Percentiles rank a stretch among this genome's conserved stretches.
Evolutionary conservation across 2,329 filamentous ascomycete species (phyloP).

Genomic region (Cryphonectria japonica): DNA sequence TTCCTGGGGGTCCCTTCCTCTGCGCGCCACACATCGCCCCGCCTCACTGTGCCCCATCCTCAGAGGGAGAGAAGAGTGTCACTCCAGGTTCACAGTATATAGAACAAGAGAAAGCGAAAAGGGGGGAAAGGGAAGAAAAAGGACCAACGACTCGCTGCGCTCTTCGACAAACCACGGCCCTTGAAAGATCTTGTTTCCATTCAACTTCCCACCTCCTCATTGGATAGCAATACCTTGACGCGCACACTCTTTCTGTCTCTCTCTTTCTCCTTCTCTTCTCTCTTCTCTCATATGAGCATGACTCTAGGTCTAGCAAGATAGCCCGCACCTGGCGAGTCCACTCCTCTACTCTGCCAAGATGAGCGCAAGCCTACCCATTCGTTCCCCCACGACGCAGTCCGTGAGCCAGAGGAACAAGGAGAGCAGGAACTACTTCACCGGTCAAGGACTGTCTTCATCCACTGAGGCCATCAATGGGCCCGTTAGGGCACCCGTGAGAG

Average conservation of each 20-base stretch:
- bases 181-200: not conserved
- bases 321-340: slow-evolving; percentile 27
- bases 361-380: slow-evolving; percentile 56
- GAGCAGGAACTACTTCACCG: slow-evolving; percentile 60
- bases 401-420: slow-evolving; percentile 55
- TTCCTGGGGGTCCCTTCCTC: not conserved
- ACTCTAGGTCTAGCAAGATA: slow-evolving; percentile 16
- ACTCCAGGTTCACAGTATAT: not conserved
- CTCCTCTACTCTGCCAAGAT: slow-evolving; percentile 31
- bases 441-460: slow-evolving; percentile 57
- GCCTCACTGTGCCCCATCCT: not conserved
- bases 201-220: not conserved
- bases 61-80: not conserved
- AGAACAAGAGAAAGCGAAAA: not conserved
- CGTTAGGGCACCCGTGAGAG: slow-evolving; percentile 58
- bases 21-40: not conserved
- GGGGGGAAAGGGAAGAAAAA: not conserved
- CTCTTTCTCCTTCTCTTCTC: not conserved
- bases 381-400: slow-evolving; percentile 41
- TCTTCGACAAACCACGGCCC: not conserved
- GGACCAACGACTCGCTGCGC: not conserved
- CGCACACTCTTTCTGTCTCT: not conserved
- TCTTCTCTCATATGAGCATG: slow-evolving; percentile 16
- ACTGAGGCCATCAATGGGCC: slow-evolving; percentile 67
- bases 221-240: not conserved